Evolutionary conservation across 306 rosid genomes (phyloP), one percentile per base, ranked within the genome.

Genomic region (Malus sylvestris): DNA sequence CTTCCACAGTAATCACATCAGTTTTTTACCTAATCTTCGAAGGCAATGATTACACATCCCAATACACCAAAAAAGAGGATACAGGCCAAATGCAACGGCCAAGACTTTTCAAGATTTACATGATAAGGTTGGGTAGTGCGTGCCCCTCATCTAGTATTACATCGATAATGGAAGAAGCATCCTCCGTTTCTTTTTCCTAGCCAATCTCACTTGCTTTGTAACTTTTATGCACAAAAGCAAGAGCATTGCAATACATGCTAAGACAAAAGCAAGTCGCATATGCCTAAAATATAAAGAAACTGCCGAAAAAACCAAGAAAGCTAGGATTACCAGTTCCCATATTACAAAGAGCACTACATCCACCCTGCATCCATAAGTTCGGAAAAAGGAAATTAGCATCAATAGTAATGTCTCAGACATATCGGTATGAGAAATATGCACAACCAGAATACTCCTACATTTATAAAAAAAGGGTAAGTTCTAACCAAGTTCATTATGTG

Each of bases 81-180:
- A 60, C 12, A 61, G 76, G 55, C 46, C 46, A 75, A 59, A 53
- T 25, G 67, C 68, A 76, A 40, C 4, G 62, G 62, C 73, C 74
- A 76, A 81, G 73, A 71, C 72, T 49, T 71, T 58, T 30, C 67
- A 52, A 8, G 61, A 44, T 69, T 61, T 78, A 61, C 70, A 70
- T 58, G 64, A 51, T 70, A 81, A 70, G 53, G 60, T 62, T 64
- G 62, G 44, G 74, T 29, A 79, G 79, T 52, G 78, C 49, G 58
- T 61, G 58, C 71, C 30, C 83, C 80, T 72, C 70, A 22, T 69
- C 81, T 79, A 82, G 73, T 76, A 70, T 91, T 88, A 96, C 98
- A 96, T 92, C 18, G 99, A 96, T 78, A 96, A 79, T 27, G 99
- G 99, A 85, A 96, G 99, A 88, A 96, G 99, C 99, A 96, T 96